Evolutionary conservation across 495 filamentous ascomycete genomes (phyloP).

Genomic region (Aspergillus biplanus): DNA sequence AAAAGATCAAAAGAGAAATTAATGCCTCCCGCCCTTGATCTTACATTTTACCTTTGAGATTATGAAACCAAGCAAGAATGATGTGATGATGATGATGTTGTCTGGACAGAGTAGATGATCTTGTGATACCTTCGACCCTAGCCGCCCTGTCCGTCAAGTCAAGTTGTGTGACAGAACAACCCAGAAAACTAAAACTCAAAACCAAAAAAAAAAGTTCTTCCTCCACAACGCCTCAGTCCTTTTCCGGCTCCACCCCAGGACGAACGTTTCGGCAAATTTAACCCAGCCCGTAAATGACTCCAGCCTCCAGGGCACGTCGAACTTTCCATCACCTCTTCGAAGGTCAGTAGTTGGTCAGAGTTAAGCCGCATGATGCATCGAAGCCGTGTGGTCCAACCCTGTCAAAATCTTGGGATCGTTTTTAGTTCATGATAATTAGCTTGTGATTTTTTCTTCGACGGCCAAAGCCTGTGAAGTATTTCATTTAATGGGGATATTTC

Average conservation of each 20-base stretch:
- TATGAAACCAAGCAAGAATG: background rate
- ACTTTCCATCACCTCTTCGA: too few species aligned
- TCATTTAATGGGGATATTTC: too few species aligned
- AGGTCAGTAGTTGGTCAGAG: too few species aligned
- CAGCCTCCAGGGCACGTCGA: background rate
- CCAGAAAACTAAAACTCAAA: background rate
- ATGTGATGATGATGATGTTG: background rate
- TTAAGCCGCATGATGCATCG: too few species aligned
- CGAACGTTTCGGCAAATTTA: slow-evolving; percentile 30
- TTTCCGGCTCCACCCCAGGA: slow-evolving; percentile 27
- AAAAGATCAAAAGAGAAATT: background rate
- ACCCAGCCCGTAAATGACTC: slow-evolving; percentile 8
- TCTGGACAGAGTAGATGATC: background rate
- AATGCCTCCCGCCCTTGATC: background rate
- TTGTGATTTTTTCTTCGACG: too few species aligned
- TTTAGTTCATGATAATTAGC: too few species aligned
- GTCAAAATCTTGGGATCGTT: too few species aligned
- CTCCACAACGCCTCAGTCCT: slow-evolving; percentile 11
- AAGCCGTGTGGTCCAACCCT: too few species aligned
- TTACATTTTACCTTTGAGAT: too few species aligned
- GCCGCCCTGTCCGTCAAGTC: background rate
- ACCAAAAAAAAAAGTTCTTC: background rate
- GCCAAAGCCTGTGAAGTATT: too few species aligned
- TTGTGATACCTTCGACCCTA: background rate
- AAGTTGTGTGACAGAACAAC: background rate